A percentile compares a stretch with the other conserved stretches of the same genome.
Evolutionary conservation across 2,329 filamentous ascomycete species (phyloP).

Genomic region (Nigrograna mackinnonii): DNA sequence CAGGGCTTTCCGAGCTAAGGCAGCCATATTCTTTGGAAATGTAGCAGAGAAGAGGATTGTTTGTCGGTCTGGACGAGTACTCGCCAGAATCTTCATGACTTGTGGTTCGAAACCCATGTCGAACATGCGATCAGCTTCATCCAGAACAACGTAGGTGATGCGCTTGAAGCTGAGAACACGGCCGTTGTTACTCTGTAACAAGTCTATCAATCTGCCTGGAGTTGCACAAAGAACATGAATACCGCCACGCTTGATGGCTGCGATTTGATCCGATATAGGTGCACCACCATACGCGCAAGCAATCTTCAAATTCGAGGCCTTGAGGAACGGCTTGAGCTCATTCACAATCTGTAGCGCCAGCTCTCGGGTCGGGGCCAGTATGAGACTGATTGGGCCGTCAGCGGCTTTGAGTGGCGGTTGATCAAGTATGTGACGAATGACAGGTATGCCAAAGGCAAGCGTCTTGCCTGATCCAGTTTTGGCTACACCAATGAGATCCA

Average conservation of each 20-base stretch:
- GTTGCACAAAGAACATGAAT: constrained; percentile 91
- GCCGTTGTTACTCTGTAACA: constrained; percentile 91
- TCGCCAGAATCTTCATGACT: constrained; percentile 93
- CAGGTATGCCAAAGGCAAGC: constrained; percentile 89
- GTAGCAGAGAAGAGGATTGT: constrained; percentile 96
- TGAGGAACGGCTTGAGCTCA: constrained; percentile 93
- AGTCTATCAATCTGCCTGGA: constrained; percentile 92
- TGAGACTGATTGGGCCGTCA: constrained; percentile 85
- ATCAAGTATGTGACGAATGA: constrained; percentile 98
- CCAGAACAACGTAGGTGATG: constrained; percentile 91
- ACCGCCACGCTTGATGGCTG: constrained; percentile 90
- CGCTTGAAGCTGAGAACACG: constrained; percentile 87
- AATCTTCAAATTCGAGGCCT: constrained; percentile 79
- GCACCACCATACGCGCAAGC: constrained; percentile 95
- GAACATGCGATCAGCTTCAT: constrained; percentile 98
- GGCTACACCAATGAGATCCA: constrained; percentile 93
- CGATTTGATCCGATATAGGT: constrained; percentile 96
- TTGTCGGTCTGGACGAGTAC: constrained; percentile 88
- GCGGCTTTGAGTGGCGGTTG: constrained; percentile 79
- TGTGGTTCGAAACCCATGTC: constrained; percentile 99
- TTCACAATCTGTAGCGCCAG: constrained; percentile 91
- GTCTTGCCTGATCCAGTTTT: constrained; percentile 99
- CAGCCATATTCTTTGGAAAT: constrained; percentile 91
- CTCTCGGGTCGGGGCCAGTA: constrained; percentile 94
- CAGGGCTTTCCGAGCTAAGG: constrained; percentile 84